Conservation (phyloP, 2,329 filamentous ascomycete genomes). For the Verticillium tricorpus region DNA sequence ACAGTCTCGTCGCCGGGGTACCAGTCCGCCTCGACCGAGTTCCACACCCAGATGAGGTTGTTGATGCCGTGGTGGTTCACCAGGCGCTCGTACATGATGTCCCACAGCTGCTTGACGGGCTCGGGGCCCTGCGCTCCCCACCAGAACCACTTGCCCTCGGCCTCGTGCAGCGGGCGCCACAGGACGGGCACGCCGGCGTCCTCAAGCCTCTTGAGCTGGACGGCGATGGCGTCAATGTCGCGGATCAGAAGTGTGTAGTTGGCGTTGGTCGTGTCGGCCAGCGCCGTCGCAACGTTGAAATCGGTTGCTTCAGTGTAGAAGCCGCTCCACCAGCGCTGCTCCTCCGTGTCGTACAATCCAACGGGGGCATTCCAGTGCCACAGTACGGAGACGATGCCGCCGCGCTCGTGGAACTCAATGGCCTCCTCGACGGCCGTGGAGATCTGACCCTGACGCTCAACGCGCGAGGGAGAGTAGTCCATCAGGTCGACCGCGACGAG, state of each 20-base stretch:
- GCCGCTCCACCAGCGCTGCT: conserved; percentile 41
- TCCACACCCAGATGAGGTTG: conserved; percentile 48
- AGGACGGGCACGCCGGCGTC: conserved; percentile 39
- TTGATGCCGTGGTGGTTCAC: conserved; percentile 38
- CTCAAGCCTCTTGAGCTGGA: conserved; percentile 38
- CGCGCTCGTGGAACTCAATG: conserved; percentile 34
- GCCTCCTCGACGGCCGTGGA: conserved; percentile 40
- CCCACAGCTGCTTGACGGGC: conserved; percentile 37
- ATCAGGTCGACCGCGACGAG: conserved; percentile 42
- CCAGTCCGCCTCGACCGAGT: conserved; percentile 38
- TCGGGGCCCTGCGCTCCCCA: conserved; percentile 45
- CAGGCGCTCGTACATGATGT: conserved; percentile 37
- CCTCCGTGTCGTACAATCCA: conserved; percentile 40
- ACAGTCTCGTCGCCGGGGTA: conserved; percentile 41
- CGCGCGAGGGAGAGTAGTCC: conserved; percentile 43
- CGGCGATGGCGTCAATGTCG: conserved; percentile 41
- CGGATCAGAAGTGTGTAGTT: conserved; percentile 43
- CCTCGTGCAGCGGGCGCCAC: conserved; percentile 44
- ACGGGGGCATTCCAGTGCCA: conserved; percentile 46
- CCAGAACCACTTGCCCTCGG: conserved; percentile 48
- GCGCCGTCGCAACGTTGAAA: conserved; percentile 38
- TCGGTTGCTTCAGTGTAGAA: conserved; percentile 47
- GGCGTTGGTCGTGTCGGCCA: conserved; percentile 34
- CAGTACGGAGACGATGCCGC: conserved; percentile 40
- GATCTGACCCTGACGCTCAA: conserved; percentile 29